Base-by-base conservation (phyloP, 768 basidiomycete genomes). In the Termitomyces sp. region DNA sequence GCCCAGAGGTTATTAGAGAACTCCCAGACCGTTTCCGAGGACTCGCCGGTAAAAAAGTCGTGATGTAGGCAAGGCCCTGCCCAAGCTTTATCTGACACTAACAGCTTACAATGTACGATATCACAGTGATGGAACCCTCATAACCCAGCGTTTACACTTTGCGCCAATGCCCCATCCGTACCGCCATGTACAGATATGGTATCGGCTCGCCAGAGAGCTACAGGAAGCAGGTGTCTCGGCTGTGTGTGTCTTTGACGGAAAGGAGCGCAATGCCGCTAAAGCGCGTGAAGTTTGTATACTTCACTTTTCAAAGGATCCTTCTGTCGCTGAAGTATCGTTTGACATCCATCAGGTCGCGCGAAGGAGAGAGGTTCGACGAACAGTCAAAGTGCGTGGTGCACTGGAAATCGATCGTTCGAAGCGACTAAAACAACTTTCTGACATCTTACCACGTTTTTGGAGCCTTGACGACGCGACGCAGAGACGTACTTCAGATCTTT, bases 111-210 rank as follows among this genome's bases (percentile, higher is more conserved):
- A 54, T 25, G n/a, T 40, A 52, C 27, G 47, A 49, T 46, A 47
- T 53, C 21, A 52, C 63, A 93, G 91, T 43, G 91, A 94, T 77
- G 91, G 85, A 45, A 94, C 91, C 7, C 84, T 94, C 55, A 79
- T 94, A 64, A 94, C 91, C 0, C 89, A 91, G 65, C 82, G 91
- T 23, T 77, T 92, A 44, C 88, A 92, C 65, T 94, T 85, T 68
- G 79, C 85, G 0, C 84, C 78, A 14, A 70, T 77, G 51, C 83
- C 85, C 1, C 84, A 90, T 64, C 73, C 72, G 0, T 76, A 84
- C 61, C 79, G 86, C 30, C 91, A 94, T 68, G 76, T 93, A 21
- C 70, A 89, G 3, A 86, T 89, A 19, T 94, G 91, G 91, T 87
- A 88, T 64, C 78, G 80, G 35, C 76, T 92, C 34, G 72, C 83